Evolutionary conservation across 805 yeast species (phyloP), one percentile per base, ranked within the genome.

Genomic region (Ogataea populi-albae): DNA sequence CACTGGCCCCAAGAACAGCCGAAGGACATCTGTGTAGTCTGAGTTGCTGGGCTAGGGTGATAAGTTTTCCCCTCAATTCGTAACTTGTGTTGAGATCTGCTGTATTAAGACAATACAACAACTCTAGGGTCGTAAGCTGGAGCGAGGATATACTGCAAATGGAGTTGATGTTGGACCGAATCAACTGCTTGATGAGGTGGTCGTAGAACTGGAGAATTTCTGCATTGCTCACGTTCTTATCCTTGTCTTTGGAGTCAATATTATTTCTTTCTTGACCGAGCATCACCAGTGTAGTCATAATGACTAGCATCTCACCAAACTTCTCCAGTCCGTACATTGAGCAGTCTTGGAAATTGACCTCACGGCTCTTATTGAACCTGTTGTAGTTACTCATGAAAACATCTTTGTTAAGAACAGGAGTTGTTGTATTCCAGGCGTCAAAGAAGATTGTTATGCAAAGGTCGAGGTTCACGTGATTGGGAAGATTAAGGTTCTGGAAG

Each of bases 1-100:
- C 91, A 39, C 68, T 69, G n/a, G 71, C 69, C 3, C 78, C 75
- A 32, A 82, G 62, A 4, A 86, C 88, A 0, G 91, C 91, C 4
- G 89, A 79, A 7, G 95, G 95, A 58, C 95, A 83, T 47, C 94
- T 69, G 55, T 87, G 95, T 29, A 88, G 65, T 48, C 96, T 74
- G 35, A 88, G 64, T 49, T 87, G 93, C 50, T 86, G 94, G 4
- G 89, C 81, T 89, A 86, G 83, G 18, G 87, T 79, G 9, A 82
- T 76, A 6, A 82, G 79, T 47, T 79, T 69, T 27, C 91, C 89
- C 40, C 95, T 69, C 26, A 84, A 67, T 35, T 81, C 82, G 62
- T 86, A 87, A 41, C 87, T 71, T 1, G 86, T 79, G 6, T 79
- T 70, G 28, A 79, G 73, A 55, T 84, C 88, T 14, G 95, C 94